Evolutionary conservation across 2,329 filamentous ascomycete genomes (phyloP), one percentile per base, ranked within the genome.

Genomic region (Phyllachora maydis): DNA sequence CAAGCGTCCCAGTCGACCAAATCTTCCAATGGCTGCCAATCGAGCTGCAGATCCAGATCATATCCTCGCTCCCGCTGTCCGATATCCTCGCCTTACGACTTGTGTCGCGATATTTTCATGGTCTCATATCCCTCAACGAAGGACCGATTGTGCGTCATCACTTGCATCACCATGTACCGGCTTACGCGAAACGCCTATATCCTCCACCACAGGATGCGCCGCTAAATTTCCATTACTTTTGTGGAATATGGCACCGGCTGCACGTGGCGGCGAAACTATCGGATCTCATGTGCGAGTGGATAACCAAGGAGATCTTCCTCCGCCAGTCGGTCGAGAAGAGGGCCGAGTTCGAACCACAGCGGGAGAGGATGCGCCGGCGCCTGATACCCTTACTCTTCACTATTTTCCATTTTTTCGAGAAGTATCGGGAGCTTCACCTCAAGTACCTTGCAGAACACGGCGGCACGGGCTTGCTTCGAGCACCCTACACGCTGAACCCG

Each of bases 371-470:
- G 67, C 61, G 65, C 22, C 61, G 65, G 29, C 56, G 67, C 23
- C 46, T 73, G 6, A 67, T 70, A 26, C 67, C 67, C 1, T 40
- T 71, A 6, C 50, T 73, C 10, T 72, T 73, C 32, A 70, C 65
- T 8, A 50, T 70, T 13, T 72, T 72, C 32, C 67, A 73, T 39
- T 73, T 73, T 36, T 72, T 73, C 37, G 67, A 73, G 38, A 66
- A 54, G 1, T 71, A 69, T 36, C 59, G 67, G 28, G 56, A 52
- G 18, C 46, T 68, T 3, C 65, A 72, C 32, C 40, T 69, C 6
- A 45, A 64, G 32, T 62, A 65, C 29, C 52, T 73, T 13, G 45
- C 49, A 23, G 49, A 61, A 22, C 50, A 65, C 26, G 46, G 45
- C 18, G 57, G 59, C 8, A 47, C 57, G 23, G 61, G 65, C 4